Conservation (phyloP, 2,329 filamentous ascomycete genomes). For the Cladosporium velox region DNA sequence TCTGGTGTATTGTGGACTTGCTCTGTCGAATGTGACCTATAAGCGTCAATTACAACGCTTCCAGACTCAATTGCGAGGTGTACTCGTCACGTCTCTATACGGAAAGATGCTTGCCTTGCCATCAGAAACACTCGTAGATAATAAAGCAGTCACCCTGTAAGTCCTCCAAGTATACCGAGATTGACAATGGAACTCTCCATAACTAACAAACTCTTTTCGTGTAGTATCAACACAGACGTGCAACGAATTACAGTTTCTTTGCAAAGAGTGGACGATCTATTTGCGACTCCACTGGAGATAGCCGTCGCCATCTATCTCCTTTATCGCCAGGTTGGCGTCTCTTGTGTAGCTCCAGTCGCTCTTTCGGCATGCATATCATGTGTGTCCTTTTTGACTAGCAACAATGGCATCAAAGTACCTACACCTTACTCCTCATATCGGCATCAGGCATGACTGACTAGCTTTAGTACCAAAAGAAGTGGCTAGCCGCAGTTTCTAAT, state of each 20-base stretch:
- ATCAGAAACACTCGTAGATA: conserved; percentile 20
- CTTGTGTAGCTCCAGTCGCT: conserved; percentile 25
- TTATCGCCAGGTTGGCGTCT: conserved; percentile 24
- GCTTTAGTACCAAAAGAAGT: conserved; percentile 25
- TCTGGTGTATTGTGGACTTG: conserved; percentile 26
- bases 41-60: conserved; percentile 26
- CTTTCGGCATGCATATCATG: conserved; percentile 20
- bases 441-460: not conserved
- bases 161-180: not conserved
- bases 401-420: conserved; percentile 16
- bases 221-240: conserved; percentile 25
- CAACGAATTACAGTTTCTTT: conserved; percentile 23
- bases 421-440: not conserved
- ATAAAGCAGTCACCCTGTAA: conserved; percentile 22
- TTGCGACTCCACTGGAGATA: conserved; percentile 28
- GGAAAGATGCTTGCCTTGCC: conserved; percentile 21
- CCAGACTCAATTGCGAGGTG: conserved; percentile 25
- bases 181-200: not conserved
- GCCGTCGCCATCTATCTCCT: conserved; percentile 26
- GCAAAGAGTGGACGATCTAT: conserved; percentile 24
- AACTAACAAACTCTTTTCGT: not conserved
- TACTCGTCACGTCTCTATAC: conserved; percentile 24
- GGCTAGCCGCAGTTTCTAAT: conserved; percentile 24
- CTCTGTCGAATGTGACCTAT: conserved; percentile 24
- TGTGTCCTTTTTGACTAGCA: conserved; percentile 25